A percentile compares a stretch with the other conserved stretches of the same genome.
phyloP scores from a whole-genome alignment of 1,284 basidiomycete species.

The Flammula alnicola region DNA sequence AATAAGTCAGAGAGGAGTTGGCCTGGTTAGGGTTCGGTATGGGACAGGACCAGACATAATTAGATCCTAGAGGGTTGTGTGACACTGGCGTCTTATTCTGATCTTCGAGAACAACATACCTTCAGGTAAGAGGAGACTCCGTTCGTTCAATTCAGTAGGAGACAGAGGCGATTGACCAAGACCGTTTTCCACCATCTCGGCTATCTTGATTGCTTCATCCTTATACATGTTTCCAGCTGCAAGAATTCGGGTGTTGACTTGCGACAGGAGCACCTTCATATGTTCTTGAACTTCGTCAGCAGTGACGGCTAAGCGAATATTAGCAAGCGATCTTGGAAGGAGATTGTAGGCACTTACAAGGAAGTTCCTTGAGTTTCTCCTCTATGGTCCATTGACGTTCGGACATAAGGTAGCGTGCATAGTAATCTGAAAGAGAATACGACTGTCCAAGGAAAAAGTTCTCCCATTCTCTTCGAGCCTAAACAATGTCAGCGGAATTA shows the following conservation, averaged over 20 bases:
- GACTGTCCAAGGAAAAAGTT: constrained; percentile 91
- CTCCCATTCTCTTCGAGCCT: constrained; percentile 77
- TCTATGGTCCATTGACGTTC: constrained; percentile 80
- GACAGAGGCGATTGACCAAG: constrained; percentile 64
- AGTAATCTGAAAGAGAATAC: constrained; percentile 84
- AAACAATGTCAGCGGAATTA: constrained; percentile 10
- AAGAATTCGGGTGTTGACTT: constrained; percentile 78
- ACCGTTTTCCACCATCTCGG: constrained; percentile 74
- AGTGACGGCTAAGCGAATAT: constrained; percentile 57
- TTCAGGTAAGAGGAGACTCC: constrained; percentile 71
- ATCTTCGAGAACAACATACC: constrained; percentile 44
- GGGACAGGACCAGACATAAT: constrained; percentile 70
- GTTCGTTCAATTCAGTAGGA: constrained; percentile 58
- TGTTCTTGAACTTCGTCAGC: constrained; percentile 77
- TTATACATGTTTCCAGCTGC: constrained; percentile 87
- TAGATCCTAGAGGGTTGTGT: constrained; percentile 53
- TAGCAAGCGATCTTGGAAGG: constrained; percentile 16
- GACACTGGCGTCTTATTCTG: constrained; percentile 4
- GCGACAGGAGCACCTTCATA: constrained; percentile 64
- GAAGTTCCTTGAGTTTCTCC: constrained; percentile 82
- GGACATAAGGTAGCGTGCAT: constrained; percentile 71
- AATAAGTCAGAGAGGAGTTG: constrained; percentile 87
- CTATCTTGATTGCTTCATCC: constrained; percentile 79
- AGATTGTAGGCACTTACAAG: constrained; percentile 53
- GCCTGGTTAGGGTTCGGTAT: constrained; percentile 89